Evolutionary conservation across 352 stramenopile species (phyloP).

Genomic region (Paralagenidium karlingii): DNA sequence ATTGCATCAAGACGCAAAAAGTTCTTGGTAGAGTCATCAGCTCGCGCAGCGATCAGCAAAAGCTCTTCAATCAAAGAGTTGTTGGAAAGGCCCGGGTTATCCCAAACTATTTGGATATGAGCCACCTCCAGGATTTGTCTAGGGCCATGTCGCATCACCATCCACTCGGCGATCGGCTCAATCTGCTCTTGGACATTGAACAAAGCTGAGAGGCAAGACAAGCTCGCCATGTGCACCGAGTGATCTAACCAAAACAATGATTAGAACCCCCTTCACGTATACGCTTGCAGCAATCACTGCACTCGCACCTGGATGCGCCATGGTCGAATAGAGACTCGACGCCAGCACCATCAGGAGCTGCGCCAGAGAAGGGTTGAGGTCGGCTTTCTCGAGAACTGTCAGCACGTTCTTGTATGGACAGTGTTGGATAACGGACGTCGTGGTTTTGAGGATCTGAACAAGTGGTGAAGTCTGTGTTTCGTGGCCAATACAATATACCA

Average conservation of each 20-base stretch:
- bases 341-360: constrained; percentile 55
- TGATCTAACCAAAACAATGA: constrained; percentile 28
- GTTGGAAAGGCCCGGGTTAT: constrained; percentile 32
- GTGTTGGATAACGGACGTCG: constrained; percentile 56
- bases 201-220: constrained; percentile 66
- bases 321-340: constrained; percentile 50
- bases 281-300: neutral
- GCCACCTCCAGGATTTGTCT: constrained; percentile 35
- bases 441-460: constrained; percentile 61
- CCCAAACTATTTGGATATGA: constrained; percentile 51
- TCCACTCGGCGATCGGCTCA: constrained; percentile 53
- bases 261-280: neutral
- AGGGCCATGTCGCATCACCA: constrained; percentile 32
- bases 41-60: constrained; percentile 40
- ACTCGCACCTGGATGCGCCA: constrained; percentile 37
- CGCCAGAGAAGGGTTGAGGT: constrained; percentile 35
- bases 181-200: constrained; percentile 61
- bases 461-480: constrained; percentile 48
- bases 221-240: constrained; percentile 57
- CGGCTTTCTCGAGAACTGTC: constrained; percentile 25
- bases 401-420: constrained; percentile 64
- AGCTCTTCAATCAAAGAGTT: constrained; percentile 69
- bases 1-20: constrained; percentile 69
- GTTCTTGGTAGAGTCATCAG: constrained; percentile 33
- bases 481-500: constrained; percentile 75